Conservation (phyloP, 257 asterid genomes). For the Galeopsis tetrahit region DNA sequence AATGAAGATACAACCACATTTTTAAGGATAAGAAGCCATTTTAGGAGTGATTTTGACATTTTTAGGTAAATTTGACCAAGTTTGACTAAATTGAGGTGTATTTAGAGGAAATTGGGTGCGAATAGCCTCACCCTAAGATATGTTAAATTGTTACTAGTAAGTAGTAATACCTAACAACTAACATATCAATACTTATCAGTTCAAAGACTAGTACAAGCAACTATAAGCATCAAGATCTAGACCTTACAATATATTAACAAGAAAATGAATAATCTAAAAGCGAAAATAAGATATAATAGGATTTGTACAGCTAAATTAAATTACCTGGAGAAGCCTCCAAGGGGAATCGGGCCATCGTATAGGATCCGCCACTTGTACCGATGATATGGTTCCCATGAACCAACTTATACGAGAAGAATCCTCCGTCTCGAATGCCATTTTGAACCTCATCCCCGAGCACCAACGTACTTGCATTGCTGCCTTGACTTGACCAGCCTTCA, state of each 20-base stretch:
- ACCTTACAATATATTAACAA: background rate
- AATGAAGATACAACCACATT: too few species aligned
- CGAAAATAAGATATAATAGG: background rate
- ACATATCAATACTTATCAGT: background rate
- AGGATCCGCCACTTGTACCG: conserved; percentile 83
- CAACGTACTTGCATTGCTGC: conserved; percentile 70
- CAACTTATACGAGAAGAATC: conserved; percentile 95
- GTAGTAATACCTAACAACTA: background rate
- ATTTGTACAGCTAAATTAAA: conserved; percentile 15
- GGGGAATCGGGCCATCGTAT: conserved; percentile 95
- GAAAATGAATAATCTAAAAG: background rate
- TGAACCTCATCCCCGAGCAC: conserved; percentile 94
- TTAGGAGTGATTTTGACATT: background rate
- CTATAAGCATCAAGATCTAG: background rate
- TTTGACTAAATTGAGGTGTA: too few species aligned
- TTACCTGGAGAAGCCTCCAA: conserved; percentile 97
- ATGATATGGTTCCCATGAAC: conserved; percentile 92
- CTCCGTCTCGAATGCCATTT: conserved; percentile 95
- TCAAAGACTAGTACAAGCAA: background rate
- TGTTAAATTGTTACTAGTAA: background rate
- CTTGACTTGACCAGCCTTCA: conserved; percentile 72
- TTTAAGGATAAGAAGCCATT: background rate
- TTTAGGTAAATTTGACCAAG: too few species aligned
- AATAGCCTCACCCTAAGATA: too few species aligned
- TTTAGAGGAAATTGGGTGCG: too few species aligned